These are phyloP conservation scores for Pouteria campechiana DNA, from an alignment of 179 eudicot genomes.

Conservation along the genomic window DNA sequence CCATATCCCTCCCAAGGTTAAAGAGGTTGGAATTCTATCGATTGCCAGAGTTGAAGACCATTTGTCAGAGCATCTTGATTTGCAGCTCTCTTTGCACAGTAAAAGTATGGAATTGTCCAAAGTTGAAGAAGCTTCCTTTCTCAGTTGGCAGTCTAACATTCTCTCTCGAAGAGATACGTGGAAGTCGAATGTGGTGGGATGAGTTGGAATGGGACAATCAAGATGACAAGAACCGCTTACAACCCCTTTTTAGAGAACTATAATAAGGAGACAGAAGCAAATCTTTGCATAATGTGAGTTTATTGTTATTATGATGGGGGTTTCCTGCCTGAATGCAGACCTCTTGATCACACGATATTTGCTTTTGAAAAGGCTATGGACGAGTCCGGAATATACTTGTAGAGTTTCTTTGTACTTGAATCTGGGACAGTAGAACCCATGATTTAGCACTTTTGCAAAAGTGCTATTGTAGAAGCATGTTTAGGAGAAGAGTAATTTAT, in stretches of 20 bases:
- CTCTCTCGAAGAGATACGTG: slow-evolving; percentile 4
- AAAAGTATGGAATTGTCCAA: slow-evolving; percentile 3
- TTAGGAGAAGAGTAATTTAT: too few species aligned
- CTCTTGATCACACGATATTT: too few species aligned
- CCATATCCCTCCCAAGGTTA: slow-evolving; percentile 10
- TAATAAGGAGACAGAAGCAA: too few species aligned
- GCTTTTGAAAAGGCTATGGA: too few species aligned
- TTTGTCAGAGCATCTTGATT: slow-evolving; percentile 1
- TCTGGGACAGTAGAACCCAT: too few species aligned
- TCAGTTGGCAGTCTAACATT: slow-evolving; percentile 4
- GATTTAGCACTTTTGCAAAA: too few species aligned
- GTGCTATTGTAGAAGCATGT: too few species aligned
- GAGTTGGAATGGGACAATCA: slow-evolving; percentile 15
- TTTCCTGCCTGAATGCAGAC: too few species aligned
- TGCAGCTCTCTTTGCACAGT: slow-evolving; percentile 9
- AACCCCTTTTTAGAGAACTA: slow-evolving; percentile 5
- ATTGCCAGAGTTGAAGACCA: slow-evolving; percentile 12
- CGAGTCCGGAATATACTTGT: too few species aligned
- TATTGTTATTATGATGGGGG: too few species aligned
- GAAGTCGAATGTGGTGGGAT: slow-evolving; percentile 13
- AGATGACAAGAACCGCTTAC: slow-evolving; percentile 1
- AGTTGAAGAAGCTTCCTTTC: slow-evolving; percentile 11
- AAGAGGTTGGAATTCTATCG: slow-evolving; percentile 4
- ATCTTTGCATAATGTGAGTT: too few species aligned
- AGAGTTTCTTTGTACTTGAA: too few species aligned